phyloP scores from a whole-genome alignment of 2,329 filamentous ascomycete species.

The Zalaria sp. region DNA sequence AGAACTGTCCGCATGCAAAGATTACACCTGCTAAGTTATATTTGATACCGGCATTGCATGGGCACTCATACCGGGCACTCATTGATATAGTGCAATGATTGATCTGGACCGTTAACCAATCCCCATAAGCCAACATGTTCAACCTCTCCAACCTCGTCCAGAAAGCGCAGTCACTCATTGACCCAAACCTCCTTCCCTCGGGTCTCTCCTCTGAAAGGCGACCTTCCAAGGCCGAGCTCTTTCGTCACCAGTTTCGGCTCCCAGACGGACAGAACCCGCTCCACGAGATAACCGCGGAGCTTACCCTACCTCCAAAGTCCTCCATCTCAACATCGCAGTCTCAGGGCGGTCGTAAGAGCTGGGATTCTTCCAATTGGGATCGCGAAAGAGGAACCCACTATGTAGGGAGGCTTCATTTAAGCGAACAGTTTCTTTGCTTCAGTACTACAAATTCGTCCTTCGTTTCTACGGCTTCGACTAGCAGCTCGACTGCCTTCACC shows the following conservation, averaged over 20 bases:
- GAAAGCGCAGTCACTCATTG: slow-evolving; percentile 90
- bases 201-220: slow-evolving; percentile 62
- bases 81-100: no score
- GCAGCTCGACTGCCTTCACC: slow-evolving; percentile 70
- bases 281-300: slow-evolving; percentile 91
- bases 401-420: slow-evolving; percentile 81
- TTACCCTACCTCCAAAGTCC: slow-evolving; percentile 64
- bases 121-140: slow-evolving; percentile 32
- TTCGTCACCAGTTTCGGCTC: slow-evolving; percentile 92
- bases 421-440: slow-evolving; percentile 91
- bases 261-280: slow-evolving; percentile 84
- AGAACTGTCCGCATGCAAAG: no score
- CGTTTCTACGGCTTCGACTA: slow-evolving; percentile 61
- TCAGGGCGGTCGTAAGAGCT: slow-evolving; percentile 24
- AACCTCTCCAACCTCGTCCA: slow-evolving; percentile 72
- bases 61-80: no score
- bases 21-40: no score
- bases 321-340: slow-evolving; percentile 8
- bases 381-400: slow-evolving; percentile 55
- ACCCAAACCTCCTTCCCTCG: slow-evolving; percentile 55
- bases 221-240: slow-evolving; percentile 82
- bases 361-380: slow-evolving; percentile 51
- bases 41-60: no score
- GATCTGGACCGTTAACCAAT: no score
- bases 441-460: slow-evolving; percentile 88